Conservation (phyloP, 164 flowering plant species). For the Piper longum region DNA sequence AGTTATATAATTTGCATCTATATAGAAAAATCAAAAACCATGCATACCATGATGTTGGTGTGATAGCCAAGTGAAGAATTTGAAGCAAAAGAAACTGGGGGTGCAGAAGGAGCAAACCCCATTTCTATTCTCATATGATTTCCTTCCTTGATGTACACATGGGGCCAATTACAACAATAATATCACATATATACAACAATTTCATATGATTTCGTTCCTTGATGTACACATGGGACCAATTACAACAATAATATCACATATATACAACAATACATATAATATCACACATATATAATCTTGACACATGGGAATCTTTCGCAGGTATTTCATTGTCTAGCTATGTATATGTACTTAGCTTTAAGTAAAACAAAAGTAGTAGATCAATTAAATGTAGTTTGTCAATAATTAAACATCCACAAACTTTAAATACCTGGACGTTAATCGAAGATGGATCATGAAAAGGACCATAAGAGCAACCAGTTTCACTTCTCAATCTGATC, state of each 20-base stretch:
- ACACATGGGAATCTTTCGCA: background rate
- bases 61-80: slow-evolving; percentile 27
- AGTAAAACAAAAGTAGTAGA: background rate
- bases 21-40: background rate
- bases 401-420: too few species aligned
- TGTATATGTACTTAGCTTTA: background rate
- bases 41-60: slow-evolving; percentile 35
- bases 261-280: too few species aligned
- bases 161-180: too few species aligned
- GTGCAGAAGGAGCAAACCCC: slow-evolving; percentile 22
- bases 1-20: background rate
- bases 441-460: slow-evolving; percentile 14
- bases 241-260: too few species aligned
- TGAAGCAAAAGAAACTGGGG: slow-evolving; percentile 25
- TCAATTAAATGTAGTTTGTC: background rate
- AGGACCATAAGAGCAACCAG: slow-evolving; percentile 26
- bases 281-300: too few species aligned
- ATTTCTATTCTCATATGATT: slow-evolving; percentile 17
- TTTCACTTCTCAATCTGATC: slow-evolving; percentile 64
- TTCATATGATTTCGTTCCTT: slow-evolving; percentile 18
- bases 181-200: too few species aligned
- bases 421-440: slow-evolving; percentile 21
- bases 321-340: background rate
- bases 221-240: slow-evolving; percentile 7
- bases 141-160: slow-evolving; percentile 22